Evolutionary conservation across 805 yeast genomes (phyloP), one percentile per base, ranked within the genome.

Genomic region (Candida qinlingensis): DNA sequence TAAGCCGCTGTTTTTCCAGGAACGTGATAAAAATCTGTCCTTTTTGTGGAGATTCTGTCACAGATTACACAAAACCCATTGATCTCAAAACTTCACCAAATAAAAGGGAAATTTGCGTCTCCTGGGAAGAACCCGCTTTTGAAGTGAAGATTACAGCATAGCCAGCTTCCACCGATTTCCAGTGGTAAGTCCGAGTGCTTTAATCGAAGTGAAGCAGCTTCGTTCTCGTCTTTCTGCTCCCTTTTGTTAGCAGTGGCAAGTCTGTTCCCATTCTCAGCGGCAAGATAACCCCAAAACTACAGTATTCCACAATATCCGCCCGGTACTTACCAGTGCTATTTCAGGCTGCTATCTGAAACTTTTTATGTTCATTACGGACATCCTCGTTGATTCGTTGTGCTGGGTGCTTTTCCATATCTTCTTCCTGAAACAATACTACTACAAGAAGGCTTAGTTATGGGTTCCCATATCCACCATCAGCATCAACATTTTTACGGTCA

Each of bases 351-450:
- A 19, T 19, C 19, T 19, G 34, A 31, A 8, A 8, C 34, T 31
- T 31, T 13, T 4, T 44, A 49, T 45, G 47, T 41, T 40, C 38
- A 10, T 49, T 8, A 33, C 45, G 4, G 31, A 46, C 49, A 33
- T 46, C n/a, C 34, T 49, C 8, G 19, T 49, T 35, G 43, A 49
- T 31, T 36, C 47, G 4, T n/a, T 49, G 26, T 49, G 49, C 43
- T 49, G 52, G 52, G 28, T 49, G 13, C 31, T 49, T 25, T 49
- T 49, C 39, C 45, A 49, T 34, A 10, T 49, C 12, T 49, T 49
- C 43, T 49, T 45, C 26, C 10, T 49, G 26, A 46, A 38, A 30
- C 38, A 42, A 37, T 49, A 49, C 31, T 49, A 49, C 42, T 46
- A 29, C 37, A 27, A 38, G 13, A 28, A 37, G 25, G n/a, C 3